These are phyloP conservation scores for Bathelium albidoporum DNA, from an alignment of 495 filamentous ascomycete species.

Conservation along the genomic window DNA sequence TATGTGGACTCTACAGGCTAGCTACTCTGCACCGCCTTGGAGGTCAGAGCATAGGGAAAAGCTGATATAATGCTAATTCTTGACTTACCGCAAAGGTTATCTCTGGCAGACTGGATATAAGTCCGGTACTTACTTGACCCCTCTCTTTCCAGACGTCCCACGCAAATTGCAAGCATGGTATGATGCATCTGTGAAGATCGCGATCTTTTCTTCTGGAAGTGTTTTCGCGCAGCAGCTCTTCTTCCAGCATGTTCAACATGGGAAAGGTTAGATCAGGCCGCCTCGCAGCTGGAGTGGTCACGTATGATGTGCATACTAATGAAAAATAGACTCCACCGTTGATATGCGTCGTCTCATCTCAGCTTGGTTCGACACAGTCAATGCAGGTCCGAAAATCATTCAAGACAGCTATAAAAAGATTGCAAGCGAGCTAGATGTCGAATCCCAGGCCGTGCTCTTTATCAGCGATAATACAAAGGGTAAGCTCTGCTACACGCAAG, in stretches of 20 bases:
- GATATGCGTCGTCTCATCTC: slow-evolving; percentile 46
- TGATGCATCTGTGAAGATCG: slow-evolving; percentile 36
- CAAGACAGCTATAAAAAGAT: slow-evolving; percentile 51
- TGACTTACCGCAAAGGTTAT: slow-evolving; percentile 37
- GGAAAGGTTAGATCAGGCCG: slow-evolving; percentile 18
- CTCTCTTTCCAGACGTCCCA: slow-evolving; percentile 57
- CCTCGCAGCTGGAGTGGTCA: not conserved
- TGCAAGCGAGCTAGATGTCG: slow-evolving; percentile 31
- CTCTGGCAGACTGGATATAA: slow-evolving; percentile 58
- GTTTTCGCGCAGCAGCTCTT: slow-evolving; percentile 63
- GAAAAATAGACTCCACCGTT: slow-evolving; percentile 7
- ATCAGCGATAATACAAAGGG: slow-evolving; percentile 57
- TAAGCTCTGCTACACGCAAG: slow-evolving; percentile 8
- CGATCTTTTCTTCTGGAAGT: slow-evolving; percentile 63
- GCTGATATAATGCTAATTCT: not conserved
- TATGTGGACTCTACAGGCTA: slow-evolving; percentile 5
- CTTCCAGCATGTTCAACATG: slow-evolving; percentile 52
- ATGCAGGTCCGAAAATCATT: slow-evolving; percentile 59
- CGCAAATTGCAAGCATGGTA: slow-evolving; percentile 44
- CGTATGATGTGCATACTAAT: not conserved
- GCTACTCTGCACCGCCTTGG: not conserved
- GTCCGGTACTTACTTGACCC: slow-evolving; percentile 48
- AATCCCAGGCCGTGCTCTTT: slow-evolving; percentile 46
- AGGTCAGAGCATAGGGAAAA: no score
- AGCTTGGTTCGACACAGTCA: slow-evolving; percentile 62